Evolutionary conservation across 352 stramenopile genomes (phyloP), one percentile per base, ranked within the genome.

Genomic region (Poterioochromonas sp.): DNA sequence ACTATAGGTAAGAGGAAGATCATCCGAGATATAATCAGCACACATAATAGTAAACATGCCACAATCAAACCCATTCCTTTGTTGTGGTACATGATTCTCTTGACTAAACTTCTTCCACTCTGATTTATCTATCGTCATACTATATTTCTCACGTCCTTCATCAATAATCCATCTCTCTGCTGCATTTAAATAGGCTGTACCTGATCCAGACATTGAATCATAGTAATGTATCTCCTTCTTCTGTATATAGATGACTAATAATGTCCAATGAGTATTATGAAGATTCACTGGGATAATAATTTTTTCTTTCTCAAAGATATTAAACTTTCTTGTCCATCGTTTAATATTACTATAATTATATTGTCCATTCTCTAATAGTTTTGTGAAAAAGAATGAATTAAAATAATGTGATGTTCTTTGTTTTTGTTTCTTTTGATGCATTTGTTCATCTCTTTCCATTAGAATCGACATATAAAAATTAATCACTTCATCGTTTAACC

Each of bases 401-500:
- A 88, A 86, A 73, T 86, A 88, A 77, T 86, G 82, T 18, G 76
- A 87, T 43, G 39, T 34, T 0, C 78, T 64, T 35, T 62, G 73
- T 2, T 40, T 15, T 3, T 73, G 49, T 5, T 83, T 58, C 18
- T 41, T 44, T n/a, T 69, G 74, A 40, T 68, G 79, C 22, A 80
- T 37, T 41, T 54, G 8, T 20, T 79, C 35, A 37, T 86, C 80
- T 41, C 82, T 62, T 29, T 80, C 74, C 51, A 76, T 58, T 20
- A 86, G 82, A 1, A 86, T 69, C 20, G 58, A 37, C 68, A 88
- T 82, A 80, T 86, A 88, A 44, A 83, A 84, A 79, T 88, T 88
- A 51, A 88, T 85, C 18, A 88, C 83, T 79, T 88, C 84, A 82
- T 88, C 84, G 68, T 88, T 88, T 0, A 88, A 79, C 84, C 84